phyloP scores from a whole-genome alignment of 2,329 filamentous ascomycete genomes.

The Aspergillus aculeatinus region DNA sequence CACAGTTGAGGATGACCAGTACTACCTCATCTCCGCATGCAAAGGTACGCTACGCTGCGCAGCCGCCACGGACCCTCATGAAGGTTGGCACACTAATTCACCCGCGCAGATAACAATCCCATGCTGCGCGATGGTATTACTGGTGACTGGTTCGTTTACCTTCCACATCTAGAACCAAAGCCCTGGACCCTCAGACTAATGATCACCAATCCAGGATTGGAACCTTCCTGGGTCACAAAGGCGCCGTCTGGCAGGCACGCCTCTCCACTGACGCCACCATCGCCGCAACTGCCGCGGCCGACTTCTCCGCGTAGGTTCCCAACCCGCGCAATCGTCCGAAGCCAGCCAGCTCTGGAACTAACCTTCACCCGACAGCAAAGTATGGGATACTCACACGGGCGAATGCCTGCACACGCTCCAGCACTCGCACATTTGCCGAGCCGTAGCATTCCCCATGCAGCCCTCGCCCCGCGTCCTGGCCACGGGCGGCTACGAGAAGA shows the following conservation, averaged over 20 bases:
- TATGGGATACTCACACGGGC: conserved; percentile 96
- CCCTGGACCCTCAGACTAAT: neutral
- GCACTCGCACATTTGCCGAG: conserved; percentile 93
- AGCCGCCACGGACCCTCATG: neutral
- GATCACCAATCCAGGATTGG: conserved; percentile 64
- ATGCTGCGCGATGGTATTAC: conserved; percentile 97
- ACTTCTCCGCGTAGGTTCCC: conserved; percentile 79
- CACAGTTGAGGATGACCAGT: conserved; percentile 76
- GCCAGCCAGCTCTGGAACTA: conserved; percentile 23
- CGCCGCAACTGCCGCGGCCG: conserved; percentile 89
- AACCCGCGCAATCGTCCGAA: conserved; percentile 4
- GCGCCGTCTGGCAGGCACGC: conserved; percentile 93
- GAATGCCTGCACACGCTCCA: conserved; percentile 83
- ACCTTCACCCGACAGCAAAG: conserved; percentile 62
- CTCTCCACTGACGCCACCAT: conserved; percentile 83
- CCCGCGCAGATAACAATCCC: conserved; percentile 80
- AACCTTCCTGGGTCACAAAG: conserved; percentile 97
- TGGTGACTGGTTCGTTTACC: conserved; percentile 73
- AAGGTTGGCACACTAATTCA: neutral
- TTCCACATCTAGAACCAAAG: neutral
- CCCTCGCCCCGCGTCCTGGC: conserved; percentile 77
- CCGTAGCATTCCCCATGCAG: conserved; percentile 83
- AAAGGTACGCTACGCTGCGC: conserved; percentile 59
- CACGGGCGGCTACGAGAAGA: conserved; percentile 95
- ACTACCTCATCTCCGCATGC: conserved; percentile 91